Percentiles rank a stretch among this genome's conserved stretches.
Conservation (phyloP, 2,329 filamentous ascomycete genomes). For the Fusarium sp. region DNA sequence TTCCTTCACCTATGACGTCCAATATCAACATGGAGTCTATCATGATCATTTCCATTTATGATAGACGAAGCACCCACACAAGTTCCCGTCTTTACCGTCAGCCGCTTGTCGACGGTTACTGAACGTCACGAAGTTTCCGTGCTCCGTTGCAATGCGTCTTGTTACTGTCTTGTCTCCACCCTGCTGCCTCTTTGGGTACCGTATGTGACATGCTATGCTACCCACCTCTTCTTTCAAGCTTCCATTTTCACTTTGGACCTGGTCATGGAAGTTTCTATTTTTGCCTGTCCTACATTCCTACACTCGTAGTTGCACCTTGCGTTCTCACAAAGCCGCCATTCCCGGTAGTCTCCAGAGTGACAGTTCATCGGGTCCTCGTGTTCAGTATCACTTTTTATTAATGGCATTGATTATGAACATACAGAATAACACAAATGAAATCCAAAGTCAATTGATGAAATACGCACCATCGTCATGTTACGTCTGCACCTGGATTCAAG, state of each 20-base stretch:
- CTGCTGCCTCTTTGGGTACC: conserved; percentile 31
- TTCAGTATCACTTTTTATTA: background rate
- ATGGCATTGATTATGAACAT: background rate
- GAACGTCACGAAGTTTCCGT: conserved; percentile 21
- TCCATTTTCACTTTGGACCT: conserved; percentile 18
- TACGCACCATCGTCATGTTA: conserved; percentile 33
- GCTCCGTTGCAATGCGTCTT: conserved; percentile 15
- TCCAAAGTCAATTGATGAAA: conserved; percentile 1
- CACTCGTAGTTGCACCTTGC: background rate
- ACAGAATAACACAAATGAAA: background rate
- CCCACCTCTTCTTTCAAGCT: conserved; percentile 32
- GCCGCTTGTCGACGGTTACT: conserved; percentile 22
- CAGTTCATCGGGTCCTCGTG: conserved; percentile 14
- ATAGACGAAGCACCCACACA: background rate
- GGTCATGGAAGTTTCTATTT: conserved; percentile 42
- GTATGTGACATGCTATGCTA: conserved; percentile 29
- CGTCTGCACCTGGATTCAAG: conserved; percentile 31
- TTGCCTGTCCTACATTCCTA: conserved; percentile 12
- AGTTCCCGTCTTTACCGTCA: conserved; percentile 1
- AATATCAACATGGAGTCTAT: conserved; percentile 21
- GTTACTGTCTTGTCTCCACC: conserved; percentile 29
- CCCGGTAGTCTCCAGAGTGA: conserved; percentile 12
- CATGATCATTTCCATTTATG: conserved; percentile 17
- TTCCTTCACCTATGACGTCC: conserved; percentile 4
- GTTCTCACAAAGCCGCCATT: conserved; percentile 22